Evolutionary conservation across 441 rosid species (phyloP).

Genomic region (Populus hybrid): DNA sequence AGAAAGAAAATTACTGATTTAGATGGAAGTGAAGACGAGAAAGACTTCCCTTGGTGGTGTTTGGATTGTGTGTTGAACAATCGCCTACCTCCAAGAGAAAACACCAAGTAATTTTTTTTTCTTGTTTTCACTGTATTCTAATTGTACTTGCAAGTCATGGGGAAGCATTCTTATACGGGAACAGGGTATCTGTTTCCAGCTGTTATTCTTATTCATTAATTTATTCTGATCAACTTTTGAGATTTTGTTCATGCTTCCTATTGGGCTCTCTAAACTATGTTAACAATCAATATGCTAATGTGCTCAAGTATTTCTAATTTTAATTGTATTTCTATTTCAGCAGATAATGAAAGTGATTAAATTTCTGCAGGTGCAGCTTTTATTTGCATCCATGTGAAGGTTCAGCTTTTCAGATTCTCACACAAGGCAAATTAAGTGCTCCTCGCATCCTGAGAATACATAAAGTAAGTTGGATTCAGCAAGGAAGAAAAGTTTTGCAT

Average conservation of each 20-base stretch:
- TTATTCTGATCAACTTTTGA: background rate
- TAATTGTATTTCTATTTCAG: background rate
- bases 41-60: conserved; percentile 96
- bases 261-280: background rate
- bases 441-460: conserved; percentile 97
- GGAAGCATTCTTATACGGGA: conserved; percentile 14
- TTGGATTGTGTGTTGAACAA: conserved; percentile 87
- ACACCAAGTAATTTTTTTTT: conserved; percentile 63
- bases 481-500: conserved; percentile 4
- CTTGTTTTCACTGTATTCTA: background rate
- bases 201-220: too few species aligned
- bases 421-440: conserved; percentile 95
- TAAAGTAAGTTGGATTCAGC: conserved; percentile 53
- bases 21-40: conserved; percentile 95
- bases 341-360: conserved; percentile 4
- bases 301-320: background rate
- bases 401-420: conserved; percentile 70
- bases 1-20: conserved; percentile 90
- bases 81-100: conserved; percentile 93
- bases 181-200: too few species aligned
- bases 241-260: background rate
- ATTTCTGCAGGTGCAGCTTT: conserved; percentile 87
- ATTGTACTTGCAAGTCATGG: background rate
- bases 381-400: conserved; percentile 95
- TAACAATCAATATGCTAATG: background rate